Base-by-base conservation (phyloP, 108 stramenopile genomes). In the Bacterosira constricta region DNA sequence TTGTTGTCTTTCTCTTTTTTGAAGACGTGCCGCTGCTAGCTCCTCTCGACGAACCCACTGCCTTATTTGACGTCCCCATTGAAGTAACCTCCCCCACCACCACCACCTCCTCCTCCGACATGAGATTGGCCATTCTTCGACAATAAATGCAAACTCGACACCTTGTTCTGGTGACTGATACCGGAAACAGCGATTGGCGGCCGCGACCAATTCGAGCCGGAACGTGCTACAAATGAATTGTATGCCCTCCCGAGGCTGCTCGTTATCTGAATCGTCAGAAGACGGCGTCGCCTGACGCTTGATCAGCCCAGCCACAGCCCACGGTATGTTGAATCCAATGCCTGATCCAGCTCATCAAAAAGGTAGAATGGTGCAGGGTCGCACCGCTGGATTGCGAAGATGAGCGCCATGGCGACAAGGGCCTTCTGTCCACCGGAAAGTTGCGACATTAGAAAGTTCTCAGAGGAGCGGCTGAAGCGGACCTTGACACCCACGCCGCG, bases 211-310 rank as follows among this genome's bases (percentile, higher is more conserved):
- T 73, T 99, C 99, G 1, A 98, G 98, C 11, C 99, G 91, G 81
- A 99, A 99, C 5, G 99, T 99, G 60, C 94, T 97, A 13, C 96
- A 96, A 65, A 99, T 99, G 87, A 99, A 99, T 79, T 99, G 99
- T 0, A 98, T 96, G 38, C 77, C 70, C 39, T 77, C 77, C 35
- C 68, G 31, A 6, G 77, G 77, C n/a, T n/a, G n/a, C n/a, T n/a
- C n/a, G 21, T 77, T 63, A 2, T 77, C 62, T 4, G 96, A 92
- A 71, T 91, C 97, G 42, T 96, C 93, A 31, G 79, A 74, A 31
- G 79, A 74, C 42, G 85, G 83, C 42, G 86, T 89, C 32, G 97
- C 93, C 78, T 99, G 98, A 4, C 88, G 74, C 68, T 96, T 83
- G 72, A 99, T 98, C 63, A 99, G 52, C n/a, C 88, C 79, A 1